These are phyloP conservation scores for Pythium volutum DNA, from an alignment of 352 stramenopile genomes.

Conservation along the genomic window DNA sequence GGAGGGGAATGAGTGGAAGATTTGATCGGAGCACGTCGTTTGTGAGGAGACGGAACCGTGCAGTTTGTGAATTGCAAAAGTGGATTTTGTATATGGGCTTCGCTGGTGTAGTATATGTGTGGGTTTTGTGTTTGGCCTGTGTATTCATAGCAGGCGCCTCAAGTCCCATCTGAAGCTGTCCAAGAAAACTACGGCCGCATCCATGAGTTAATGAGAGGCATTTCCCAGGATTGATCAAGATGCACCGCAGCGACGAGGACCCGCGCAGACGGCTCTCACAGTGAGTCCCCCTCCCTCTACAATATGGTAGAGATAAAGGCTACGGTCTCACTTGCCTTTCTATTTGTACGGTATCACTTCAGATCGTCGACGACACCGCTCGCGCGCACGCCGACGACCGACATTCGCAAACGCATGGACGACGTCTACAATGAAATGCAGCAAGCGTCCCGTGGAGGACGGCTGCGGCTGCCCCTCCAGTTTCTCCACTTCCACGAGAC, in stretches of 20 bases:
- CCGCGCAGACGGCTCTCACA: no score
- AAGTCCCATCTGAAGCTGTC: no score
- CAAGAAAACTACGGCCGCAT: no score
- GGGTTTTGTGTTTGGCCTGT: not conserved
- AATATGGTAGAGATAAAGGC: no score
- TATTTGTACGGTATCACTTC: no score
- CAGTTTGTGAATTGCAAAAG: no score
- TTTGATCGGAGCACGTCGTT: no score
- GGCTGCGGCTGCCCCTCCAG: conserved; percentile 57
- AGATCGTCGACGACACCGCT: no score
- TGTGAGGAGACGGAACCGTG: not conserved
- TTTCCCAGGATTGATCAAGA: no score
- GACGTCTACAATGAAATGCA: conserved; percentile 77
- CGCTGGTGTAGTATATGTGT: not conserved
- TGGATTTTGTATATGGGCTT: not conserved
- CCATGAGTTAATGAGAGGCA: no score
- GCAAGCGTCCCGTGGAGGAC: conserved; percentile 37
- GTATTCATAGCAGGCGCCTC: not conserved
- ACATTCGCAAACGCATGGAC: conserved; percentile 36
- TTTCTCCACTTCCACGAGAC: conserved; percentile 69
- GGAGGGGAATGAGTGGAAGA: conserved; percentile 82
- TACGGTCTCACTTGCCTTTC: not conserved
- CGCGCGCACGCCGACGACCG: conserved; percentile 17
- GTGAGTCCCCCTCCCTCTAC: no score
- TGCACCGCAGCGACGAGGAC: no score